phyloP scores from a whole-genome alignment of 257 asterid species.

The Fraxinus americana region DNA sequence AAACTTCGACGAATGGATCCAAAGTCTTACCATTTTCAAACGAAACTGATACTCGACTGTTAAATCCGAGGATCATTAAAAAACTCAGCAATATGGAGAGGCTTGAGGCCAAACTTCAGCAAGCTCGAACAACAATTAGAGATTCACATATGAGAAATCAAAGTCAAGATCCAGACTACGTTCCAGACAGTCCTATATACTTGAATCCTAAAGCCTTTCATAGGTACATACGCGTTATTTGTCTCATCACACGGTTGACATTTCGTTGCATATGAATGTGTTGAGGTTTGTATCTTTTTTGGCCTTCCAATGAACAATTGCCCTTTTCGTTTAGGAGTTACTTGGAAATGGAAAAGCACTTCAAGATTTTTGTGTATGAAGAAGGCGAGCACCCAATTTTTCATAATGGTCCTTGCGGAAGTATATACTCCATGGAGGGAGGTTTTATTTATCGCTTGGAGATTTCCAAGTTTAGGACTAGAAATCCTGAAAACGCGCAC shows the following conservation, averaged over 20 bases:
- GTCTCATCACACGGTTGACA: background rate
- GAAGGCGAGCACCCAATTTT: constrained; percentile 94
- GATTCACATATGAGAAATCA: constrained; percentile 34
- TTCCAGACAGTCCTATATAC: constrained; percentile 72
- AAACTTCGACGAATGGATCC: constrained; percentile 28
- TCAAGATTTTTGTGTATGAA: constrained; percentile 72
- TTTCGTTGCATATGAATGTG: background rate
- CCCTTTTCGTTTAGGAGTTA: constrained; percentile 59
- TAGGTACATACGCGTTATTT: constrained; percentile 36
- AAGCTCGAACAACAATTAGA: constrained; percentile 62
- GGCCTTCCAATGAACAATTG: background rate
- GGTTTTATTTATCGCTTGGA: constrained; percentile 76
- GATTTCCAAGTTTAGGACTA: constrained; percentile 58
- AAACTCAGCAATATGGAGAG: constrained; percentile 45
- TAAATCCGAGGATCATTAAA: constrained; percentile 33
- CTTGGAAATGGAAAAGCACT: constrained; percentile 82
- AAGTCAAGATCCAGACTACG: constrained; percentile 55
- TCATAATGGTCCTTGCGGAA: constrained; percentile 86
- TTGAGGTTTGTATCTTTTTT: too few species aligned
- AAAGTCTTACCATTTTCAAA: constrained; percentile 29
- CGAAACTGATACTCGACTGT: constrained; percentile 35
- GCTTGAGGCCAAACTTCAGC: constrained; percentile 62
- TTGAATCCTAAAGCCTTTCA: constrained; percentile 77
- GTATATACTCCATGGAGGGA: constrained; percentile 91
- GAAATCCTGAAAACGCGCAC: constrained; percentile 69